A percentile compares a stretch with the other conserved stretches of the same genome.
Conservation (phyloP, 306 rosid genomes). For the Comarum palustre region DNA sequence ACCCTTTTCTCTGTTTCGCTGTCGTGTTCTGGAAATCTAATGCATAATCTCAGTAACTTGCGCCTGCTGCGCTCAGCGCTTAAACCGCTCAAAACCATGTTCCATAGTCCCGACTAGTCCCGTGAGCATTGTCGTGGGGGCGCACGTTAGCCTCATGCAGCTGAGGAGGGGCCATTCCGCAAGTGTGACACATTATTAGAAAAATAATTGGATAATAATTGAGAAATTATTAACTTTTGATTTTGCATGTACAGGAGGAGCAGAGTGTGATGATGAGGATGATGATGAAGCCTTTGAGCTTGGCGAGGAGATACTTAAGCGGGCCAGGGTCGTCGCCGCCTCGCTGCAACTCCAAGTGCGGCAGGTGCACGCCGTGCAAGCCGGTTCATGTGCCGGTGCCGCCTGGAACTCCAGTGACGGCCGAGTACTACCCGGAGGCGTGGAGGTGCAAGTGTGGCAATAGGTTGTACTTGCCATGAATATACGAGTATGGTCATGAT, state of each 20-base stretch:
- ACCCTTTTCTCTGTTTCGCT: conserved; percentile 6
- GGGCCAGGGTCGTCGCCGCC: conserved; percentile 89
- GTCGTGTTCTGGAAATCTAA: conserved; percentile 25
- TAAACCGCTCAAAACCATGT: conserved; percentile 14
- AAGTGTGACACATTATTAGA: neutral
- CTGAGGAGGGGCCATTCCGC: neutral
- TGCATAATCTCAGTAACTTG: conserved; percentile 33
- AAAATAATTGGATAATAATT: conserved; percentile 7
- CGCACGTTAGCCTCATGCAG: conserved; percentile 15
- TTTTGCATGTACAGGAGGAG: neutral
- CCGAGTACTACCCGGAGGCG: conserved; percentile 93
- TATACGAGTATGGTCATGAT: neutral
- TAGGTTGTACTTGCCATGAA: conserved; percentile 83
- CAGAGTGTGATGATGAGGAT: conserved; percentile 1
- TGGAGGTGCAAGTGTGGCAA: conserved; percentile 99
- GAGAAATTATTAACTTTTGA: neutral
- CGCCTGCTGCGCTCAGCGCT: conserved; percentile 29
- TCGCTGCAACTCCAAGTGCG: conserved; percentile 69
- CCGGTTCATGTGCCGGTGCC: conserved; percentile 90
- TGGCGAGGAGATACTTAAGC: conserved; percentile 53
- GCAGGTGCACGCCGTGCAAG: conserved; percentile 70
- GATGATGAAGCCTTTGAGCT: conserved; percentile 15
- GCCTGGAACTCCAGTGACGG: conserved; percentile 78
- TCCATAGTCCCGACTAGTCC: conserved; percentile 3
- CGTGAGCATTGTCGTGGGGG: conserved; percentile 5